Percentiles rank a stretch among this genome's conserved stretches.
Evolutionary conservation across 352 stramenopile species (phyloP).

Genomic region (Phytophthora sojae): DNA sequence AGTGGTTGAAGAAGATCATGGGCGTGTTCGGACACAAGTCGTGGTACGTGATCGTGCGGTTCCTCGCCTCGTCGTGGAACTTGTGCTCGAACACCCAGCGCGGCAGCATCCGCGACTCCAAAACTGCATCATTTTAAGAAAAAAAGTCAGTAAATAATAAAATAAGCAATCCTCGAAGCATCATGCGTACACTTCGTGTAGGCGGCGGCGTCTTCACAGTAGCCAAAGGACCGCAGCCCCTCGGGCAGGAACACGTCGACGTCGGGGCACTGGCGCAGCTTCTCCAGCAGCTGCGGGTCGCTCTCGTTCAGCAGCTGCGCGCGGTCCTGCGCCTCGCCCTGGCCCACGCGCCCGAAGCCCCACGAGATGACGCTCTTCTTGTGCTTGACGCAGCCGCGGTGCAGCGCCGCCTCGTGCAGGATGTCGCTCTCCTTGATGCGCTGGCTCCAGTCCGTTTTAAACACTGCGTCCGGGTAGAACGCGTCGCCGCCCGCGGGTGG

Average conservation of each 20-base stretch:
- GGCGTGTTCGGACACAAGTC: constrained; percentile 61
- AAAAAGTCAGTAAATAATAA: constrained; percentile 6
- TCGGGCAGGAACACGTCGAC: constrained; percentile 73
- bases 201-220: constrained; percentile 73
- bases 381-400: constrained; percentile 48
- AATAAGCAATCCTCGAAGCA: neutral
- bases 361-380: constrained; percentile 48
- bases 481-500: constrained; percentile 13
- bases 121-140: constrained; percentile 26
- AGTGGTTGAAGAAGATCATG: constrained; percentile 71
- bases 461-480: constrained; percentile 42
- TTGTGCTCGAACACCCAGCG: constrained; percentile 44
- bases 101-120: constrained; percentile 55
- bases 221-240: constrained; percentile 58
- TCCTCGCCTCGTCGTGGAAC: constrained; percentile 34
- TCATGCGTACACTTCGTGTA: constrained; percentile 69
- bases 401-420: constrained; percentile 50
- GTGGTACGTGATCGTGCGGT: constrained; percentile 48
- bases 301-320: constrained; percentile 41
- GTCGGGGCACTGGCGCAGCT: constrained; percentile 56
- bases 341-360: constrained; percentile 23
- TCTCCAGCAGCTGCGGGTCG: constrained; percentile 51
- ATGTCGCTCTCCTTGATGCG: constrained; percentile 42
- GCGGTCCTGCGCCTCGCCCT: constrained; percentile 16
- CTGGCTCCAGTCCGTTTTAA: constrained; percentile 41